These are phyloP conservation scores for Metarhizium guizhouense DNA, from an alignment of 2,329 filamentous ascomycete species.

Conservation along the genomic window DNA sequence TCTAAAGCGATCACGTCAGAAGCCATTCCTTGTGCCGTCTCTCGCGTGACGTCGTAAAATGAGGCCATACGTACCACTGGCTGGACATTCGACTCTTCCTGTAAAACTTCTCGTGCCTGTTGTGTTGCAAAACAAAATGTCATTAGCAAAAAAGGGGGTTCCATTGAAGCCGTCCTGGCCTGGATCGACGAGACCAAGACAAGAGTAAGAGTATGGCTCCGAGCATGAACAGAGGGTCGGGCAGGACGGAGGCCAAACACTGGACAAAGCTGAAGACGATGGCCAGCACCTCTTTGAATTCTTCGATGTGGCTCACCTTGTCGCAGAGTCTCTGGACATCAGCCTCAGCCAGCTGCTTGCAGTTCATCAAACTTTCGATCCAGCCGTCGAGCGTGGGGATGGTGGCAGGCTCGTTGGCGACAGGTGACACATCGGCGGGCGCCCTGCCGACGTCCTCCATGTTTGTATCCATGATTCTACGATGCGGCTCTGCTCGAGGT, in stretches of 20 bases:
- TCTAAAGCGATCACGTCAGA: conserved; percentile 38
- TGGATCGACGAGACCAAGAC: neutral
- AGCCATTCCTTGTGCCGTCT: neutral
- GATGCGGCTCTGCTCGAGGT: conserved; percentile 10
- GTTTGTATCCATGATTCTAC: conserved; percentile 74
- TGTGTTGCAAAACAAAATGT: conserved; percentile 1
- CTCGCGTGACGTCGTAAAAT: neutral
- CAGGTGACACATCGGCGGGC: conserved; percentile 67
- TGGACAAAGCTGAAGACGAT: neutral
- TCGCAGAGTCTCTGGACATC: conserved; percentile 97
- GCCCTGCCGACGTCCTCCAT: conserved; percentile 96
- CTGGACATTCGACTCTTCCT: conserved; percentile 97
- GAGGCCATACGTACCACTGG: conserved; percentile 65
- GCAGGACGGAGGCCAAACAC: neutral
- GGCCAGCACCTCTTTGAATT: conserved; percentile 4
- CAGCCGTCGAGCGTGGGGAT: conserved; percentile 93
- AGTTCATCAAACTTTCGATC: conserved; percentile 97
- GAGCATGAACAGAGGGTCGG: neutral
- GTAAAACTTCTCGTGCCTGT: conserved; percentile 88
- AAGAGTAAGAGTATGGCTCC: neutral
- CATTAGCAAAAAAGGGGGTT: conserved; percentile 13
- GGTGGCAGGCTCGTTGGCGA: conserved; percentile 70
- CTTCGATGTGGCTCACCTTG: conserved; percentile 54
- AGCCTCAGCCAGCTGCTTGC: conserved; percentile 92
- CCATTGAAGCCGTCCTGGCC: neutral